Conservation (phyloP, 257 asterid genomes). For the Euphrasia confusa region DNA sequence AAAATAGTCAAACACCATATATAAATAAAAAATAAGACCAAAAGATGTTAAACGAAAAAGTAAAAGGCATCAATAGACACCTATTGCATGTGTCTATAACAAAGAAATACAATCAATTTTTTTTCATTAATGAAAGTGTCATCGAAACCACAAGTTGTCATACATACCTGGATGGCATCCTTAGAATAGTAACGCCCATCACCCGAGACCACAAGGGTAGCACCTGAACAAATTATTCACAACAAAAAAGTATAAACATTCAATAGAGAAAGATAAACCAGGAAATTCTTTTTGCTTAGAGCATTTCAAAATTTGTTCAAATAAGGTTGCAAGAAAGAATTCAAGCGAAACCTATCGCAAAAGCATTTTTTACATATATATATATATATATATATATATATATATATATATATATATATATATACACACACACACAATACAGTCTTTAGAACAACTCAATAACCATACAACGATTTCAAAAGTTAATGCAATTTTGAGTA, state of each 20-base stretch:
- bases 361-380: too few relatives aligned
- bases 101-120: not conserved
- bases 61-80: conserved; percentile 3
- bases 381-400: too few relatives aligned
- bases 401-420: too few relatives aligned
- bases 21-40: conserved; percentile 13
- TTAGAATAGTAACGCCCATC: conserved; percentile 95
- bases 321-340: too few relatives aligned
- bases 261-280: conserved; percentile 1
- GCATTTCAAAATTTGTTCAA: not conserved
- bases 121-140: not conserved
- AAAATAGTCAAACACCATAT: not conserved
- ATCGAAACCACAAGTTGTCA: conserved; percentile 16
- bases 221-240: conserved; percentile 49
- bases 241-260: conserved; percentile 1
- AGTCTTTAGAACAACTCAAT: too few relatives aligned
- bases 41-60: not conserved
- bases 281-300: not conserved
- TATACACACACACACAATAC: too few relatives aligned
- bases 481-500: too few relatives aligned
- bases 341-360: too few relatives aligned
- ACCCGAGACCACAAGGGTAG: conserved; percentile 96
- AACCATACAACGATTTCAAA: too few relatives aligned
- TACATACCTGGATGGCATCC: conserved; percentile 82
- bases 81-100: conserved; percentile 5